A percentile compares a stretch with the other conserved stretches of the same genome.
These are phyloP conservation scores for Blastobotrys serpentis DNA, from an alignment of 1,139 yeast species.

Conservation along the genomic window DNA sequence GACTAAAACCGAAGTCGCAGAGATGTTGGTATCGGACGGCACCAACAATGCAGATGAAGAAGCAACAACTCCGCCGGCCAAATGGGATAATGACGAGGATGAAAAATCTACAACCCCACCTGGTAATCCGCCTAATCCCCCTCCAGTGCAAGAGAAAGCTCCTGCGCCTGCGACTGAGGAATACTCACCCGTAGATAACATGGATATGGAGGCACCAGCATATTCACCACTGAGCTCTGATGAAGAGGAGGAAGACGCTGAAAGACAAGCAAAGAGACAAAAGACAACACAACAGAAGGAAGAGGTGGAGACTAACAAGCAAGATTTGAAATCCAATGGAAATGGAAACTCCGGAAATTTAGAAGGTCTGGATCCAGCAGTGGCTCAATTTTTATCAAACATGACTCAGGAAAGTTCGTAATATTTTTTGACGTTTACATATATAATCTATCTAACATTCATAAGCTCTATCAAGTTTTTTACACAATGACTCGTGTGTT, in stretches of 20 bases:
- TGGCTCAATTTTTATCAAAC: conserved; percentile 34
- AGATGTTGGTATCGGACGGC: conserved; percentile 38
- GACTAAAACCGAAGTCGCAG: conserved; percentile 49
- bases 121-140: no score
- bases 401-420: conserved; percentile 15
- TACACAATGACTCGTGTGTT: not conserved
- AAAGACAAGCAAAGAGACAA: conserved; percentile 33
- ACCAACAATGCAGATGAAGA: conserved; percentile 28
- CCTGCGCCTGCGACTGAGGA: not conserved
- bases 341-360: conserved; percentile 17
- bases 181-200: conserved; percentile 30
- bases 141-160: no score
- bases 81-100: conserved; percentile 15
- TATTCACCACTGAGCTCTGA: conserved; percentile 40
- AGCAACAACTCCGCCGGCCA: conserved; percentile 24
- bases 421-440: not conserved
- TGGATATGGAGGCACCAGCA: conserved; percentile 43
- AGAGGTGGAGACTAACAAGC: conserved; percentile 19
- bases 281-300: conserved; percentile 26
- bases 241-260: conserved; percentile 36
- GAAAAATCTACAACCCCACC: conserved; percentile 14
- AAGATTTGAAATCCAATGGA: conserved; percentile 7
- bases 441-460: not conserved
- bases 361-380: conserved; percentile 35
- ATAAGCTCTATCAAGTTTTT: not conserved